phyloP scores from a whole-genome alignment of 2,329 filamentous ascomycete genomes.

The Ascochyta pisi region DNA sequence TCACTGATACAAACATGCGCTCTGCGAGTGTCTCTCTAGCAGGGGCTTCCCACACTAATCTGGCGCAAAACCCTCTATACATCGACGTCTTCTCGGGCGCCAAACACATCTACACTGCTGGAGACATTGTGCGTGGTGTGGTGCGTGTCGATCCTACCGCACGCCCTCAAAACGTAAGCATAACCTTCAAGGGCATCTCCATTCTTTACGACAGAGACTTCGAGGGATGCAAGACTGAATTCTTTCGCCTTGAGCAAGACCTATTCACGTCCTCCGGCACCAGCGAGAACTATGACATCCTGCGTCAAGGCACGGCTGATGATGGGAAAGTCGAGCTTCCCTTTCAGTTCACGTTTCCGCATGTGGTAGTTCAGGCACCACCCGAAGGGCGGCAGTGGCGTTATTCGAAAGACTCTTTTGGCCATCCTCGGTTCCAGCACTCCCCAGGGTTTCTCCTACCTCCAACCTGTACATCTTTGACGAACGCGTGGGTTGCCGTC shows the following conservation, averaged over 20 bases:
- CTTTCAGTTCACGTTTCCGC: constrained; percentile 37
- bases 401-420: constrained; percentile 25
- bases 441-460: constrained; percentile 30
- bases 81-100: constrained; percentile 22
- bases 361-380: constrained; percentile 21
- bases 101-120: constrained; percentile 26
- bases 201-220: constrained; percentile 20
- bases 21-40: constrained; percentile 10
- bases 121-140: constrained; percentile 30
- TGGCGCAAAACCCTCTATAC: constrained; percentile 25
- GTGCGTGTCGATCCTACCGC: constrained; percentile 29
- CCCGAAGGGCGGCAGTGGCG: constrained; percentile 23
- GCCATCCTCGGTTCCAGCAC: constrained; percentile 35
- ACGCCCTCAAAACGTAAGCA: constrained; percentile 27
- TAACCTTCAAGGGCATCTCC: constrained; percentile 25
- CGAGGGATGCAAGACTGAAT: constrained; percentile 21
- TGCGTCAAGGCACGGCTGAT: constrained; percentile 27
- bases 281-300: constrained; percentile 31
- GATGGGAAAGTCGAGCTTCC: constrained; percentile 35
- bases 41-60: constrained; percentile 18
- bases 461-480: constrained; percentile 21
- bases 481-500: constrained; percentile 6
- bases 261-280: constrained; percentile 29
- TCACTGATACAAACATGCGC: constrained; percentile 8
- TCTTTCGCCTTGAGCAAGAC: constrained; percentile 26